These are phyloP conservation scores for Elaphomyces granulatus DNA, from an alignment of 495 filamentous ascomycete genomes.

Conservation along the genomic window DNA sequence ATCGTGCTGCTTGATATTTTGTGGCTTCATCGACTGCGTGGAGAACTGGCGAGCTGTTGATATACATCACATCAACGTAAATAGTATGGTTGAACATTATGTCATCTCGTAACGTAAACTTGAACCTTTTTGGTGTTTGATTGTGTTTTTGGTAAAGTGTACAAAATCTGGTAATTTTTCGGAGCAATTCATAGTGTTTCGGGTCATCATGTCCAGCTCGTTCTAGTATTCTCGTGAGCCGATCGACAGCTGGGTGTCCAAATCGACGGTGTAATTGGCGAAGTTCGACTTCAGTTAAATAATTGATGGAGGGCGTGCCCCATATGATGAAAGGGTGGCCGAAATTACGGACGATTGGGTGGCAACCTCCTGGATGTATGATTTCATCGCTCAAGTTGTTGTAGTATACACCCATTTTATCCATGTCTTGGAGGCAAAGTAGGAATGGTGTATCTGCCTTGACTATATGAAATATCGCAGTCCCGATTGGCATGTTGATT, in stretches of 20 bases:
- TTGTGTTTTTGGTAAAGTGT: background rate
- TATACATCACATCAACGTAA: background rate
- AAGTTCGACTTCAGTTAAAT: background rate
- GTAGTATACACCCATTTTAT: background rate
- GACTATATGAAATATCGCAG: background rate
- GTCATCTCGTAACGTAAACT: background rate
- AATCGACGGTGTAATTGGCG: background rate
- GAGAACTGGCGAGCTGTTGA: background rate
- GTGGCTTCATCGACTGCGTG: background rate
- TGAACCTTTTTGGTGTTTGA: background rate
- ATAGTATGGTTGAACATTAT: background rate
- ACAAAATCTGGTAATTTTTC: background rate
- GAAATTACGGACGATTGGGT: background rate
- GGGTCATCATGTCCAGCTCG: background rate
- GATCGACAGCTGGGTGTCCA: background rate
- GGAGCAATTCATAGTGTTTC: background rate
- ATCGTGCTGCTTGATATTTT: conserved; percentile 5
- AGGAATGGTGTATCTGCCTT: background rate
- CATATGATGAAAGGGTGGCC: background rate
- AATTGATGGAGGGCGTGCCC: background rate
- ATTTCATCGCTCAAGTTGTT: background rate
- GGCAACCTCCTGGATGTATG: background rate
- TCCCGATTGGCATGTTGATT: background rate
- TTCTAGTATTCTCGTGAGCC: background rate
- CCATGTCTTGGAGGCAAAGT: background rate